Percentiles rank a stretch among this genome's conserved stretches.
Conservation (phyloP, 495 filamentous ascomycete genomes). For the Aspergillus asperescens region DNA sequence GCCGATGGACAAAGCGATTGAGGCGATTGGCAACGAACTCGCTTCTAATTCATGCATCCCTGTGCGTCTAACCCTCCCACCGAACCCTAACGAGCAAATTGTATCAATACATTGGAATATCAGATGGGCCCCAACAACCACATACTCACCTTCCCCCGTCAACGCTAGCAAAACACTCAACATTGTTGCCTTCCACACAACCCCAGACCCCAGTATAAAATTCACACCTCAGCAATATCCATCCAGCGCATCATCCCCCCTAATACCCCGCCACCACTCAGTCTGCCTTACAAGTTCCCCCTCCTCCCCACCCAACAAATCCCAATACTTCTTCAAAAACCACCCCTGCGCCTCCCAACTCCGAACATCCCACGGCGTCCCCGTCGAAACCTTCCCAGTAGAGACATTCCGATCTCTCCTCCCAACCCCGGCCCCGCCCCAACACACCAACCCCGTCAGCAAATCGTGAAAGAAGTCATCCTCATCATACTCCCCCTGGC, state of each 20-base stretch:
- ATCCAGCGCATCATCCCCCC: slow-evolving; percentile 13
- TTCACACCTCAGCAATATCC: neutral
- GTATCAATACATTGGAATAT: too few relatives aligned
- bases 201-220: slow-evolving; percentile 13
- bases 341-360: slow-evolving; percentile 27
- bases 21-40: slow-evolving; percentile 43
- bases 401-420: slow-evolving; percentile 19
- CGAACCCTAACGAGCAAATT: too few relatives aligned
- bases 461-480: slow-evolving; percentile 23
- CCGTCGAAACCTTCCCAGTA: slow-evolving; percentile 20
- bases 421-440: slow-evolving; percentile 24
- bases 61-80: slow-evolving; percentile 15
- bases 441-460: slow-evolving; percentile 23
- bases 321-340: slow-evolving; percentile 33
- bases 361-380: slow-evolving; percentile 27
- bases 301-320: slow-evolving; percentile 20
- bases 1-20: slow-evolving; percentile 46
- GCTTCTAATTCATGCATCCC: slow-evolving; percentile 41
- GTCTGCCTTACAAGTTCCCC: slow-evolving; percentile 30
- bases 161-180: slow-evolving; percentile 41
- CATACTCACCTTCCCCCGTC: slow-evolving; percentile 46
- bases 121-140: slow-evolving; percentile 43
- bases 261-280: slow-evolving; percentile 26
- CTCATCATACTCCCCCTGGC: slow-evolving; percentile 18
- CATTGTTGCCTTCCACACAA: slow-evolving; percentile 34